Conservation (phyloP, 257 asterid species). For the Jaltomata sinuosa region DNA sequence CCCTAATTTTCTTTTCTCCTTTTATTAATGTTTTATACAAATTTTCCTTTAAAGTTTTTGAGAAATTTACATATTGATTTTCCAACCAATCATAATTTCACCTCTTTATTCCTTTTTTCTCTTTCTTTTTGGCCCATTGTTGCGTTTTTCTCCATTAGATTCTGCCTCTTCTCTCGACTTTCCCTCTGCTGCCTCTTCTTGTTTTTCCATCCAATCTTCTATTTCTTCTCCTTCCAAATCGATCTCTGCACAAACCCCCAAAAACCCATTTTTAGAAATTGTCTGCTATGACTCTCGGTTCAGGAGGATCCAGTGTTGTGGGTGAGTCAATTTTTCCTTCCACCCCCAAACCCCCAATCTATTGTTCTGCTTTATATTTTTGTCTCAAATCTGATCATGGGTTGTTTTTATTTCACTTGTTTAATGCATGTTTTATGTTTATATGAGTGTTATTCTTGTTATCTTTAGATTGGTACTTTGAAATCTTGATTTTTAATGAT, state of each 20-base stretch:
- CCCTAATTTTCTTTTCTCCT: neutral
- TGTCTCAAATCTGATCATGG: neutral
- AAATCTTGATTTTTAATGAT: neutral
- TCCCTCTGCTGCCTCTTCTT: neutral
- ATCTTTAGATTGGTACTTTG: neutral
- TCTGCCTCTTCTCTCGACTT: neutral
- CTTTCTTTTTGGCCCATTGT: neutral
- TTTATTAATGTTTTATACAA: neutral
- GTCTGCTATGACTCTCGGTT: constrained; percentile 61
- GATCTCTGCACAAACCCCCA: constrained; percentile 13
- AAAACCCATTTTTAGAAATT: neutral
- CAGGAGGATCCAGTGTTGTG: constrained; percentile 84
- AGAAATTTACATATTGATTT: neutral
- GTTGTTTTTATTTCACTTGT: neutral
- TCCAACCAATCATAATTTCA: neutral
- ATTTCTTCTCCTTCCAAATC: constrained; percentile 18
- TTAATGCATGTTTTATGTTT: neutral
- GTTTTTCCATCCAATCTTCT: neutral
- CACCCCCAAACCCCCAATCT: neutral
- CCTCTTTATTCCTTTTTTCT: neutral
- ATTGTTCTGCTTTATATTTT: neutral
- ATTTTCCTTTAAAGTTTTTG: neutral
- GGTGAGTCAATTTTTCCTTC: constrained; percentile 24
- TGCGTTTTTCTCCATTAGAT: constrained; percentile 1
- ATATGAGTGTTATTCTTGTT: neutral